phyloP scores from a whole-genome alignment of 2,329 filamentous ascomycete species.

The Phyllosticta paracitricarpa region DNA sequence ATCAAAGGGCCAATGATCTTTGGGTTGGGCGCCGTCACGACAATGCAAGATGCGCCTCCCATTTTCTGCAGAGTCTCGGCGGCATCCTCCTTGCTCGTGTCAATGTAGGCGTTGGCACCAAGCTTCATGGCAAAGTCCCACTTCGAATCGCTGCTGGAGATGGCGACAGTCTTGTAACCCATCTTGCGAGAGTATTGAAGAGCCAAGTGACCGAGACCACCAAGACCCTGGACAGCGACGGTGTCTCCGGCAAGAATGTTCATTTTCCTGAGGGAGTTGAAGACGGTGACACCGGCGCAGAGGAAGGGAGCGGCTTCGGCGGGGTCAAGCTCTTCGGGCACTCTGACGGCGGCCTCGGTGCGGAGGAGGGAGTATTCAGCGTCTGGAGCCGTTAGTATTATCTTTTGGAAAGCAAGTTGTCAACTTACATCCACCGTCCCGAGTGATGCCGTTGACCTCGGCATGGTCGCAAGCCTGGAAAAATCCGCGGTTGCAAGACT shows the following conservation, averaged over 20 bases:
- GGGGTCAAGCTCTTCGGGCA: conserved; percentile 38
- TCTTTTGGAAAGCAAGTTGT: neutral
- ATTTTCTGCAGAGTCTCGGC: conserved; percentile 43
- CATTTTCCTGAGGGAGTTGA: conserved; percentile 42
- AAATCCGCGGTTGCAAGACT: conserved; percentile 50
- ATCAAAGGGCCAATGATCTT: conserved; percentile 45
- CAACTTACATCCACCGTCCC: conserved; percentile 53
- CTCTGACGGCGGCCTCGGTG: conserved; percentile 48
- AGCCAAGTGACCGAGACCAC: conserved; percentile 44
- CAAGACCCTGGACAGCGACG: conserved; percentile 44
- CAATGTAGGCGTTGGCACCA: conserved; percentile 48
- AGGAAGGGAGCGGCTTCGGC: conserved; percentile 38
- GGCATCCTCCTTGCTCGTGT: conserved; percentile 42
- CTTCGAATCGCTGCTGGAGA: conserved; percentile 42
- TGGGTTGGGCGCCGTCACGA: conserved; percentile 54
- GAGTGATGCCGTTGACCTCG: conserved; percentile 54
- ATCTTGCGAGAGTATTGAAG: conserved; percentile 44
- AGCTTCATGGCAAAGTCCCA: conserved; percentile 44
- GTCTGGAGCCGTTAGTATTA: conserved; percentile 19
- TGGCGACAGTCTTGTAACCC: conserved; percentile 43
- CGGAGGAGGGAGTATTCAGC: conserved; percentile 54
- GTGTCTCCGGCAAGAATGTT: conserved; percentile 34
- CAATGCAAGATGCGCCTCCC: conserved; percentile 52
- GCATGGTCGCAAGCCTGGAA: conserved; percentile 60
- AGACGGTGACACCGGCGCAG: conserved; percentile 41